Evolutionary conservation across 2,329 filamentous ascomycete species (phyloP), one percentile per base, ranked within the genome.

Genomic region (Xylaria digitata): DNA sequence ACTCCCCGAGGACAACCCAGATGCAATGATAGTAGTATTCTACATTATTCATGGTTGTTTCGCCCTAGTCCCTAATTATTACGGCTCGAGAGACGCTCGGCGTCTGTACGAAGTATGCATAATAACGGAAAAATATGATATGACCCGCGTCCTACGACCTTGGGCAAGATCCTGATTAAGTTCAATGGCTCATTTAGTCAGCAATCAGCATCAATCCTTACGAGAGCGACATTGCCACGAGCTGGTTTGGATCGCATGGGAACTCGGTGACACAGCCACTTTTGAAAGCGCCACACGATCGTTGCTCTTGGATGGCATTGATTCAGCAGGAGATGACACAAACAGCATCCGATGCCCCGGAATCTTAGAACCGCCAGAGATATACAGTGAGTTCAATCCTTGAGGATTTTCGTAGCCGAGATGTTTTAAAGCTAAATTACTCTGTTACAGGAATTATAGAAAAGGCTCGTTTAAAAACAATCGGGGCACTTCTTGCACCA

Each of bases 111-210:
- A 71, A 21, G 42, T 73, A 15, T 71, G 60, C 30, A 66, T 71
- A 8, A 37, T 72, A 45, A 64, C 70, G 11, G 69, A 73, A 37
- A 73, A 73, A 50, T 73, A 71, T 45, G 69, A 67, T 50, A 70
- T 73, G 69, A 59, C 69, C 11, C 69, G 64, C 23, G 30, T 71
- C 55, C n/a, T 72, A 2, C 60, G 61, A 23, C 71, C 71, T 23
- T 72, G 71, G 71, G 71, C 71, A 11, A 66, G 37, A 40, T 67
- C 66, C 34, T 73, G 71, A 70, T 67, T 67, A 46, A 32, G 37
- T 1, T 57, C 17, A 50, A 63, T 13, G 62, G 26, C 66, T 71
- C 60, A 42, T 11, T 54, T 66, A 37, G 65, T 61, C 37, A 63
- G 63, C 34, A 67, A 30, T n/a, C n/a, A n/a, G n/a, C n/a, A 21